These are phyloP conservation scores for Colletotrichum nymphaeae DNA, from an alignment of 2,329 filamentous ascomycete species.

Conservation along the genomic window DNA sequence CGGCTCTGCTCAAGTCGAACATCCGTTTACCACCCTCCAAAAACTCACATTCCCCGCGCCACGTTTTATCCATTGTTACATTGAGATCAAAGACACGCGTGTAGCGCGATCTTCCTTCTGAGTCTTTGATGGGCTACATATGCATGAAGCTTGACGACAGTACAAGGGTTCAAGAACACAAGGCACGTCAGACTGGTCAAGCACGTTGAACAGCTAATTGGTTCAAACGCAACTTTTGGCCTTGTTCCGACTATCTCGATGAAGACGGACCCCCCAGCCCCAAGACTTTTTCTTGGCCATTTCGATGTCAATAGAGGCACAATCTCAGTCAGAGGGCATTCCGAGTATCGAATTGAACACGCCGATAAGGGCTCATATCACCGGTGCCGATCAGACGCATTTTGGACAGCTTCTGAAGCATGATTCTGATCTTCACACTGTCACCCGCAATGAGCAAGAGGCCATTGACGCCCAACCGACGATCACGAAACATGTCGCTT, in stretches of 20 bases:
- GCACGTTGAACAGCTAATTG: neutral
- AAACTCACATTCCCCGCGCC: neutral
- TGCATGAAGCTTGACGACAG: neutral
- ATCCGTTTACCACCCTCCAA: neutral
- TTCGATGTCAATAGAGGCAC: neutral
- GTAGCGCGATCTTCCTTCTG: neutral
- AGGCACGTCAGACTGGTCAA: neutral
- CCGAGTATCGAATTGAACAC: neutral
- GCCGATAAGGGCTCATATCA: neutral
- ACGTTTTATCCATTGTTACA: neutral
- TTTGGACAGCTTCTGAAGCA: neutral
- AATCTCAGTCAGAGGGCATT: neutral
- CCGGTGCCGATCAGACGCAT: neutral
- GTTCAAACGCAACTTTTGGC: neutral
- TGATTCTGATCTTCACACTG: neutral
- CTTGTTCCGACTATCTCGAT: neutral
- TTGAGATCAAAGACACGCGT: neutral
- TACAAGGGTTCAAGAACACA: neutral
- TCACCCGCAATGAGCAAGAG: neutral
- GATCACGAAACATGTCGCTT: neutral
- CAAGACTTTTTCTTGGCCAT: neutral
- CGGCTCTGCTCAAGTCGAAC: neutral
- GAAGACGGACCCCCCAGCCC: neutral
- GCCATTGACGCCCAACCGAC: constrained; percentile 13
- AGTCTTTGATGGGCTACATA: neutral